Percentiles rank a stretch among this genome's conserved stretches.
Conservation (phyloP, 352 stramenopile species). For the Globisporangium nagaii region DNA sequence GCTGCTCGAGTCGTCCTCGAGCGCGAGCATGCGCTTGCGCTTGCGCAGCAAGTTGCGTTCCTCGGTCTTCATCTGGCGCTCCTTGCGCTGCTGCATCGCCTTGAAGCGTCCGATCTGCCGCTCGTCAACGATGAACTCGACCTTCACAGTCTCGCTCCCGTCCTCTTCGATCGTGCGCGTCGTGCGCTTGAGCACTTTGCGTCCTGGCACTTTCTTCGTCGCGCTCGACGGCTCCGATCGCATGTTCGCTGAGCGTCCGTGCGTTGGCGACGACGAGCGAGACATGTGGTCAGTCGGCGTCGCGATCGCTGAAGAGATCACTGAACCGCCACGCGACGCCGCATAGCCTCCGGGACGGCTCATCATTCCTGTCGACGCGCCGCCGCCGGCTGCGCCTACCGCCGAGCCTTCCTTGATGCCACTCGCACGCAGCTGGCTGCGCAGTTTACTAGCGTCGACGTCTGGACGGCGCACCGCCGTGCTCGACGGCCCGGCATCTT, state of each 20-base stretch:
- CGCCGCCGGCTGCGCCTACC: background rate
- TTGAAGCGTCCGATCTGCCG: constrained; percentile 62
- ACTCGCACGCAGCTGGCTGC: constrained; percentile 65
- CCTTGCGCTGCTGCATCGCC: constrained; percentile 72
- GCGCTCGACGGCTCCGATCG: constrained; percentile 19
- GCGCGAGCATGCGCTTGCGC: constrained; percentile 67
- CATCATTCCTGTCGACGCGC: constrained; percentile 19
- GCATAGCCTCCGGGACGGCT: constrained; percentile 17
- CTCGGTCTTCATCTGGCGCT: constrained; percentile 62
- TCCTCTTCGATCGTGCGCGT: constrained; percentile 78
- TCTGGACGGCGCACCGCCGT: constrained; percentile 43
- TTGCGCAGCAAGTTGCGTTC: constrained; percentile 74
- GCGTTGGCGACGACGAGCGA: constrained; percentile 59
- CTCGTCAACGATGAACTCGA: constrained; percentile 80
- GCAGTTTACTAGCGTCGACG: constrained; percentile 52
- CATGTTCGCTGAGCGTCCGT: constrained; percentile 11
- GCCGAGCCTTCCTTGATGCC: constrained; percentile 50
- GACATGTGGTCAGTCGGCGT: constrained; percentile 67
- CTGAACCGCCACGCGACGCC: constrained; percentile 48
- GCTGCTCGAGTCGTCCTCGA: constrained; percentile 40
- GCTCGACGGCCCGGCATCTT: constrained; percentile 34
- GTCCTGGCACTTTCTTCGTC: constrained; percentile 30
- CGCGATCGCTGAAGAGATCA: constrained; percentile 55
- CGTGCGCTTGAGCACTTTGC: constrained; percentile 72
- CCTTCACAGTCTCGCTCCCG: constrained; percentile 63